Evolutionary conservation across 768 basidiomycete species (phyloP).

Genomic region (Russula olivacea): DNA sequence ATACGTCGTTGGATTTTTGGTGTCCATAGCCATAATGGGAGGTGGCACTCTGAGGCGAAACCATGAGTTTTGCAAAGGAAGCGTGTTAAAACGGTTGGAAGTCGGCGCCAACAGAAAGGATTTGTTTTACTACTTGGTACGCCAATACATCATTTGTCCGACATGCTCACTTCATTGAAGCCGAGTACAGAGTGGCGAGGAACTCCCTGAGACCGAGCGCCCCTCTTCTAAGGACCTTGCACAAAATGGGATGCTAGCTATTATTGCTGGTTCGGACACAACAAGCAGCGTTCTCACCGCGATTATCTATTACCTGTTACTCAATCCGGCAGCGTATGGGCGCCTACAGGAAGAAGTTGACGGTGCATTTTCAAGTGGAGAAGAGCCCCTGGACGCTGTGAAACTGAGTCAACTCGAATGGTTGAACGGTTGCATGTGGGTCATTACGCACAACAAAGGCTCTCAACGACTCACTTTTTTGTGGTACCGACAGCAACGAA

Average conservation of each 20-base stretch:
- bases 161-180: not conserved
- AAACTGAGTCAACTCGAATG: slow-evolving; percentile 18
- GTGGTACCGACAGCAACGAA: too few species aligned
- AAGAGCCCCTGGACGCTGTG: slow-evolving; percentile 17
- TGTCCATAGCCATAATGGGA: too few species aligned
- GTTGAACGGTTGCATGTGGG: slow-evolving; percentile 24
- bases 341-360: slow-evolving; percentile 19
- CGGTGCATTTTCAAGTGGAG: slow-evolving; percentile 7
- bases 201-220: slow-evolving; percentile 8
- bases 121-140: slow-evolving; percentile 38
- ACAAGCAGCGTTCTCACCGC: slow-evolving; percentile 35
- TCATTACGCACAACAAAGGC: not conserved
- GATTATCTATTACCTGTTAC: slow-evolving; percentile 34
- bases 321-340: slow-evolving; percentile 29
- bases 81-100: slow-evolving; percentile 4
- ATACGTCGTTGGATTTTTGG: not conserved
- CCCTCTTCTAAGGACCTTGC: slow-evolving; percentile 24
- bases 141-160: not conserved
- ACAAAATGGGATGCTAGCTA: slow-evolving; percentile 36
- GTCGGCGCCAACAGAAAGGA: slow-evolving; percentile 28
- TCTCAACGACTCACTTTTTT: too few species aligned
- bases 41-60: not conserved
- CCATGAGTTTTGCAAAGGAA: not conserved
- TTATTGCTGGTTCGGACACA: slow-evolving; percentile 42
- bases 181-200: slow-evolving; percentile 13